These are phyloP conservation scores for Camelina laxa DNA, from an alignment of 345 rosid genomes.

Conservation along the genomic window DNA sequence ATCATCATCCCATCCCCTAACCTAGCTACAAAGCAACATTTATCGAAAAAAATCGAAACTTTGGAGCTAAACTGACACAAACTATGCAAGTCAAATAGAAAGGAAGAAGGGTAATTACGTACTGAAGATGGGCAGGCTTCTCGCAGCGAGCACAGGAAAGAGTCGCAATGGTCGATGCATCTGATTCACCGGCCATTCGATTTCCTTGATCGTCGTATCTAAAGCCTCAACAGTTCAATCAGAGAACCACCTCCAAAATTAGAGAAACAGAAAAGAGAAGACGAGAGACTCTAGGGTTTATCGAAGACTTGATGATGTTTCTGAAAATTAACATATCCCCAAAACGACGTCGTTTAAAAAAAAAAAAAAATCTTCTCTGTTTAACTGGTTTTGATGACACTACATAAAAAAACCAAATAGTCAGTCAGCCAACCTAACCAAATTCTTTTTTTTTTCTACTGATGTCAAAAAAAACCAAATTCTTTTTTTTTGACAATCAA, in stretches of 20 bases:
- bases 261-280: not conserved
- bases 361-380: not conserved
- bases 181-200: slow-evolving; percentile 45
- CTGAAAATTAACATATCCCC: not conserved
- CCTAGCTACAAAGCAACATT: not conserved
- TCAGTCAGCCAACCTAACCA: no score
- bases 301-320: not conserved
- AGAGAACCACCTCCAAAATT: not conserved
- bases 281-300: slow-evolving; percentile 30
- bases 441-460: no score
- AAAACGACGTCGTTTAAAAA: not conserved
- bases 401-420: no score
- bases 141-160: slow-evolving; percentile 47
- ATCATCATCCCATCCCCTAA: not conserved
- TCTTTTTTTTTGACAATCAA: no score
- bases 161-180: slow-evolving; percentile 33
- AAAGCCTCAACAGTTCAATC: not conserved
- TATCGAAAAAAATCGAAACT: not conserved
- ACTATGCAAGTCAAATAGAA: slow-evolving; percentile 4
- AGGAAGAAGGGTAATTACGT: slow-evolving; percentile 37
- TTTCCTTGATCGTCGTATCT: slow-evolving; percentile 19
- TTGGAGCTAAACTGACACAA: not conserved
- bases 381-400: not conserved
- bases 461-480: no score
- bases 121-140: slow-evolving; percentile 51